Percentiles rank a stretch among this genome's conserved stretches.
Conservation (phyloP, 768 basidiomycete species). For the Tricholoma hemisulphureum region DNA sequence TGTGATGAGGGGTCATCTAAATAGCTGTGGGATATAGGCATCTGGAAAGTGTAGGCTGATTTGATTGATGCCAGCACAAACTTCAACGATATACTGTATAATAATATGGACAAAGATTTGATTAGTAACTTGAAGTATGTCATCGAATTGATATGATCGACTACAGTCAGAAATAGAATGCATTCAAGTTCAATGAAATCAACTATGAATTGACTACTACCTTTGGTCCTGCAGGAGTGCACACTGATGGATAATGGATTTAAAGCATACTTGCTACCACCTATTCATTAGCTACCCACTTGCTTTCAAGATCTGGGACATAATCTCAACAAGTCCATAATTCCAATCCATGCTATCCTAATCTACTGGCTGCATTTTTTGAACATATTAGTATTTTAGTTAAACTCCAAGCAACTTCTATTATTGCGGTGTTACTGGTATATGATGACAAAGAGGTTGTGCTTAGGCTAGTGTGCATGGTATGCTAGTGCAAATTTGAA, state of each 20-base stretch:
- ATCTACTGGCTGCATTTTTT: neutral
- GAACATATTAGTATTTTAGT: neutral
- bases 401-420: neutral
- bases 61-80: no score
- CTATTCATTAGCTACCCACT: no score
- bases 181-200: no score
- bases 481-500: neutral
- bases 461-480: neutral
- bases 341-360: no score
- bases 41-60: neutral
- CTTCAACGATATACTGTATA: no score
- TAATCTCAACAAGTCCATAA: neutral
- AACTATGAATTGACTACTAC: neutral
- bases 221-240: no score
- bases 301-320: no score
- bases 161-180: no score
- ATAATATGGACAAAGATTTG: neutral
- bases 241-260: no score
- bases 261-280: no score
- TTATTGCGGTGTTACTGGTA: neutral
- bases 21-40: neutral
- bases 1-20: neutral
- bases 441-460: neutral
- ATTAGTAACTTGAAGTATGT: neutral
- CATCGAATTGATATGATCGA: neutral